These are phyloP conservation scores for Melampsora larici-populina DNA, from an alignment of 1,284 basidiomycete genomes.

Conservation along the genomic window DNA sequence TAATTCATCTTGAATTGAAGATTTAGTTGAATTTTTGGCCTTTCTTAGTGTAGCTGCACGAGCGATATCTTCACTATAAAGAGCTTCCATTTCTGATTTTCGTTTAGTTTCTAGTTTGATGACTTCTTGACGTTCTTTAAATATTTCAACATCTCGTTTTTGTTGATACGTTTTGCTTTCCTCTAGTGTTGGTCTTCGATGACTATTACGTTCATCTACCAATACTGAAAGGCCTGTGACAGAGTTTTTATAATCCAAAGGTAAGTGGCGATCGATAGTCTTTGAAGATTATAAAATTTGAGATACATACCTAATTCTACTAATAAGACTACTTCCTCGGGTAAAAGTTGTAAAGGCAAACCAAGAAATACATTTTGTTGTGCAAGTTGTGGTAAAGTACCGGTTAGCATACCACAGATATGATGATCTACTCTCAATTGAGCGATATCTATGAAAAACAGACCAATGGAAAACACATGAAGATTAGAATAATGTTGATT, in stretches of 20 bases:
- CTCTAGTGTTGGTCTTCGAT: constrained; percentile 61
- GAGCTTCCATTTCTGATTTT: constrained; percentile 10
- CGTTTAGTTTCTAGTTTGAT: constrained; percentile 55
- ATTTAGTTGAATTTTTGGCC: background rate
- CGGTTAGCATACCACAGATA: constrained; percentile 78
- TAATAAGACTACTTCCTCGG: constrained; percentile 86
- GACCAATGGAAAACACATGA: constrained; percentile 47
- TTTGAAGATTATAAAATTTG: no score
- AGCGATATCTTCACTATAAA: constrained; percentile 33
- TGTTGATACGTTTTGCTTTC: constrained; percentile 45
- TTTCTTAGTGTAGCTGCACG: constrained; percentile 18
- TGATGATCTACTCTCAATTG: constrained; percentile 71
- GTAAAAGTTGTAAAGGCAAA: constrained; percentile 77
- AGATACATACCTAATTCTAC: constrained; percentile 76
- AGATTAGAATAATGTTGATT: no score
- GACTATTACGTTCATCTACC: constrained; percentile 68
- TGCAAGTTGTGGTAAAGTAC: constrained; percentile 87
- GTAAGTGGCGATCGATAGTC: no score
- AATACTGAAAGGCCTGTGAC: constrained; percentile 70
- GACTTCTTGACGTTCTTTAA: constrained; percentile 59
- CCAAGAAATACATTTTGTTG: constrained; percentile 98
- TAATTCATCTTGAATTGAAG: background rate
- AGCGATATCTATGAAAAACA: constrained; percentile 64
- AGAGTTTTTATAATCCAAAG: background rate
- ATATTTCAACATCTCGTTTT: constrained; percentile 57